Evolutionary conservation across 257 asterid species (phyloP).

Genomic region (Solanum rostratum): DNA sequence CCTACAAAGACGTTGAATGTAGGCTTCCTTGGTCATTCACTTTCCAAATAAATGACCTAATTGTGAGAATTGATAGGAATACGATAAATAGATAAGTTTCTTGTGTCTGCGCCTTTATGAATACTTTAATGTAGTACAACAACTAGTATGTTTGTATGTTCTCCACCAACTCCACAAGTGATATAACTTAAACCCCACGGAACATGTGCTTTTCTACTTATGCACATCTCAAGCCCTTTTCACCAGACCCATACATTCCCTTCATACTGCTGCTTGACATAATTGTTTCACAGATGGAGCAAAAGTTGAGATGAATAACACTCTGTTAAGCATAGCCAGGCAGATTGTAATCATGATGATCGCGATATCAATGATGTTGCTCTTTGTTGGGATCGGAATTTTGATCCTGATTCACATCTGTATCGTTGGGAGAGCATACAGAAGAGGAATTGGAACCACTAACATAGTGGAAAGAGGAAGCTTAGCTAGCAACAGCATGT

Average conservation of each 20-base stretch:
- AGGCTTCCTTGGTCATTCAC: neutral
- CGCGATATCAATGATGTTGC: constrained; percentile 29
- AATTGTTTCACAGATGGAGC: neutral
- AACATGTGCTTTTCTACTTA: neutral
- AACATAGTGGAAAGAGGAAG: constrained; percentile 32
- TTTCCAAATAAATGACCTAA: neutral
- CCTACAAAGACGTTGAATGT: neutral
- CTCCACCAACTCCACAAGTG: constrained; percentile 1
- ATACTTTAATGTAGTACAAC: neutral
- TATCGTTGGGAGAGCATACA: constrained; percentile 45
- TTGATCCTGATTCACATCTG: constrained; percentile 55
- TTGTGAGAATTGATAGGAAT: neutral
- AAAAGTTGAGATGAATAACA: constrained; percentile 9
- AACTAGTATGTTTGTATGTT: neutral
- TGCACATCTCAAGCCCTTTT: neutral
- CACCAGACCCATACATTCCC: neutral
- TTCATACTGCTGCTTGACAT: neutral
- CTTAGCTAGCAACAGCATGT: constrained; percentile 55
- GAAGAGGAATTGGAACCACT: constrained; percentile 12
- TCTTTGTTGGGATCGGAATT: constrained; percentile 42
- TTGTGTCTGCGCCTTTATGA: neutral
- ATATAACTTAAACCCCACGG: neutral
- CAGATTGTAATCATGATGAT: constrained; percentile 36
- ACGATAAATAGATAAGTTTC: neutral
- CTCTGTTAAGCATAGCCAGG: constrained; percentile 14